phyloP scores from a whole-genome alignment of 2,329 filamentous ascomycete genomes.

The Penicillium frequentans region DNA sequence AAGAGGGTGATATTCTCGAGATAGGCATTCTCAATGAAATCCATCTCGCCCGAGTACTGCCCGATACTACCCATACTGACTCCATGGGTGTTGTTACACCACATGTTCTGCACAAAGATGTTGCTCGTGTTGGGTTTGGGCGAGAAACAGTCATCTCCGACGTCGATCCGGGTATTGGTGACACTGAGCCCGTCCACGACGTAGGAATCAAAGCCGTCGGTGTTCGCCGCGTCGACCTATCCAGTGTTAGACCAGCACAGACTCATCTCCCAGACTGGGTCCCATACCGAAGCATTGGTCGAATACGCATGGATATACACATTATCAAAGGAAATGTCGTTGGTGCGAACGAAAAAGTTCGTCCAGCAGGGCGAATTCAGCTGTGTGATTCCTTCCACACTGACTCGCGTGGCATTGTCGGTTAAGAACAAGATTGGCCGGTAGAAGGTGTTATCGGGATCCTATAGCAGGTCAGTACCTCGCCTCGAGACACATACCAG shows the following conservation, averaged over 20 bases:
- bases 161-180: constrained; percentile 53
- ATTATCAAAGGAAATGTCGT: constrained; percentile 56
- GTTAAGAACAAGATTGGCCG: constrained; percentile 63
- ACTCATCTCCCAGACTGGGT: no score
- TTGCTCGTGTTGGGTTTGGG: constrained; percentile 61
- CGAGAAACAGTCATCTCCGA: constrained; percentile 63
- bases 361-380: constrained; percentile 65
- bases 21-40: constrained; percentile 57
- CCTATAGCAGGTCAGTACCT: constrained; percentile 23
- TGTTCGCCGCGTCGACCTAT: constrained; percentile 56
- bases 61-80: constrained; percentile 61
- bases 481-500: neutral
- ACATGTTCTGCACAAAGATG: constrained; percentile 59
- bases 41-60: constrained; percentile 56
- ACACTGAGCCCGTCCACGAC: constrained; percentile 57
- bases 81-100: constrained; percentile 61
- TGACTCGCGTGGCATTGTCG: constrained; percentile 60
- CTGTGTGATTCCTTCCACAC: constrained; percentile 59
- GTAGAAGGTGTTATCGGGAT: constrained; percentile 57
- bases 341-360: constrained; percentile 60
- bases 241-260: neutral
- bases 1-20: constrained; percentile 62
- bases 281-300: constrained; percentile 42
- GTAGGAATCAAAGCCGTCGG: constrained; percentile 62
- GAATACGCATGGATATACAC: constrained; percentile 57